phyloP scores from a whole-genome alignment of 495 filamentous ascomycete genomes.

The Hapsidospora chrysogenum region DNA sequence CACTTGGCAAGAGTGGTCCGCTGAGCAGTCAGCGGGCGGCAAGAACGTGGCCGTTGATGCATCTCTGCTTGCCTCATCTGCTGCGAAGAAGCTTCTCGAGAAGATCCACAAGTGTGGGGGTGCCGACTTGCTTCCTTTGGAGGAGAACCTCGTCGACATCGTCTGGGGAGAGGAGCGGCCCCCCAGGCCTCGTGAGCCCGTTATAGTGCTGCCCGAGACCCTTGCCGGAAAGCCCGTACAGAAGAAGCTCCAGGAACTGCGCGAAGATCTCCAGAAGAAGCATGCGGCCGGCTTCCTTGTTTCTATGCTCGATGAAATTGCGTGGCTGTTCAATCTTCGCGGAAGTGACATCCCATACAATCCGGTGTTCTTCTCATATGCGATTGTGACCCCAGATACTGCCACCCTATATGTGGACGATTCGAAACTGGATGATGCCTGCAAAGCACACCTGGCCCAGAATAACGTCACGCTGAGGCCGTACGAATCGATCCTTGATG shows the following conservation, averaged over 20 bases:
- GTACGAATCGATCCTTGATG: conserved; percentile 69
- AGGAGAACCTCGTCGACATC: conserved; percentile 70
- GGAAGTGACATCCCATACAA: conserved; percentile 98
- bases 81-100: conserved; percentile 73
- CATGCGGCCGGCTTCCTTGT: conserved; percentile 78
- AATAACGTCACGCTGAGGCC: conserved; percentile 60
- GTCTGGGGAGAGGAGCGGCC: conserved; percentile 72
- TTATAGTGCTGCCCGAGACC: conserved; percentile 50
- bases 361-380: conserved; percentile 97
- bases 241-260: conserved; percentile 71
- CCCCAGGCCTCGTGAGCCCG: conserved; percentile 53
- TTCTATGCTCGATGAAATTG: conserved; percentile 93
- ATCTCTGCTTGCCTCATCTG: conserved; percentile 65
- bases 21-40: conserved; percentile 65
- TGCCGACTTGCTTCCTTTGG: conserved; percentile 50
- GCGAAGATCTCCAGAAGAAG: conserved; percentile 85
- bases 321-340: conserved; percentile 94
- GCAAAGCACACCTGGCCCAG: conserved; percentile 50
- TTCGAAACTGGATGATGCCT: conserved; percentile 55
- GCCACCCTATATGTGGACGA: conserved; percentile 76
- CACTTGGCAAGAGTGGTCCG: conserved; percentile 96
- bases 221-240: conserved; percentile 71
- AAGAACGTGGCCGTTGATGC: conserved; percentile 89
- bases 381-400: conserved; percentile 64
- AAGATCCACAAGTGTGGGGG: conserved; percentile 81